phyloP scores from a whole-genome alignment of 129 eudicot species.

The Helichrysum umbraculigerum region DNA sequence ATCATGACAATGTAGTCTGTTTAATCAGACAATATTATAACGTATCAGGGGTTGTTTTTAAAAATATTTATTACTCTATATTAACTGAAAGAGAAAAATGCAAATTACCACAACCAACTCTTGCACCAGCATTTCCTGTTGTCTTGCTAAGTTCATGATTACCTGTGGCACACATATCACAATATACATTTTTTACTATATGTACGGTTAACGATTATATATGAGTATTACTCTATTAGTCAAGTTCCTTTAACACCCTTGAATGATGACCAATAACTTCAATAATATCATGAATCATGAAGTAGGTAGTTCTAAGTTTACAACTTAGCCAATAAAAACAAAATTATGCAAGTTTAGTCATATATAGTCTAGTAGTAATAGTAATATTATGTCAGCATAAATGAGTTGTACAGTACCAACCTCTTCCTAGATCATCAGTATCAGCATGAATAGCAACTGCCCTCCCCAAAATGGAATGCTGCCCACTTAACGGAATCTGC shows the following conservation, averaged over 20 bases:
- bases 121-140: constrained; percentile 97
- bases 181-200: neutral
- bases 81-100: neutral
- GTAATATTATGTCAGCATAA: neutral
- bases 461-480: constrained; percentile 88
- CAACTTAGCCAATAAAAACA: neutral
- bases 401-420: constrained; percentile 28
- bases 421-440: constrained; percentile 97
- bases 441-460: constrained; percentile 98
- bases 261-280: too few relatives aligned
- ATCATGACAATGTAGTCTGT: neutral
- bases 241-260: too few relatives aligned
- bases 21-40: neutral
- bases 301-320: neutral
- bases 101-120: constrained; percentile 90
- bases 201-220: neutral
- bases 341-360: too few relatives aligned
- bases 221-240: too few relatives aligned
- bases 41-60: neutral
- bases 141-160: constrained; percentile 97
- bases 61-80: neutral
- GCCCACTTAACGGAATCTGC: constrained; percentile 82
- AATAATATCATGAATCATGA: neutral
- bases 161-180: constrained; percentile 47
- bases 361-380: too few relatives aligned